Percentiles rank a stretch among this genome's conserved stretches.
These are phyloP conservation scores for Circinella umbellata DNA, from an alignment of 371 early-diverging fungal genomes.

Conservation along the genomic window DNA sequence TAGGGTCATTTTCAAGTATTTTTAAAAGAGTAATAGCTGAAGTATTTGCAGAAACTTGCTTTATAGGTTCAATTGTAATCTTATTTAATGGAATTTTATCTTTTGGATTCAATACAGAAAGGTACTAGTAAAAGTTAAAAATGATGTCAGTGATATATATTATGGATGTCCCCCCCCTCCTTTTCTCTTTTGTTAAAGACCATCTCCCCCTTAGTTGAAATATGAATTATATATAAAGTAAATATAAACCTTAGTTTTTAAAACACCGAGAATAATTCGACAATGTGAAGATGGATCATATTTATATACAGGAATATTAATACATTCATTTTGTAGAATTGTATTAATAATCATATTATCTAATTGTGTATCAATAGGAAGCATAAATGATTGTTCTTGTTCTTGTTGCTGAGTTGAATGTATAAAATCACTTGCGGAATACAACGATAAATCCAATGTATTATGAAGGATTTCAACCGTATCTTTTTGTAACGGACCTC, in stretches of 20 bases:
- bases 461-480: constrained; percentile 56
- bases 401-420: background rate
- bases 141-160: background rate
- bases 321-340: constrained; percentile 68
- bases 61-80: constrained; percentile 57
- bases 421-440: constrained; percentile 32
- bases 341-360: constrained; percentile 49
- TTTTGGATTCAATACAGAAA: constrained; percentile 65
- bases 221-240: background rate
- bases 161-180: too few relatives aligned
- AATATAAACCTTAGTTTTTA: constrained; percentile 66
- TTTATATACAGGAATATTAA: constrained; percentile 56
- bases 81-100: constrained; percentile 60
- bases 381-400: constrained; percentile 44
- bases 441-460: constrained; percentile 66
- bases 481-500: constrained; percentile 45
- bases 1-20: constrained; percentile 12
- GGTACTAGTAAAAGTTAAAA: constrained; percentile 11
- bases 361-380: constrained; percentile 53
- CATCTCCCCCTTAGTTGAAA: background rate
- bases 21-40: constrained; percentile 3
- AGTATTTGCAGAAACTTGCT: constrained; percentile 25
- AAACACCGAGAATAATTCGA: constrained; percentile 62
- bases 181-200: background rate
- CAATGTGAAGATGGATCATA: constrained; percentile 1